Base-by-base conservation (phyloP, 2,329 filamentous ascomycete species). In the Fusarium siculi region DNA sequence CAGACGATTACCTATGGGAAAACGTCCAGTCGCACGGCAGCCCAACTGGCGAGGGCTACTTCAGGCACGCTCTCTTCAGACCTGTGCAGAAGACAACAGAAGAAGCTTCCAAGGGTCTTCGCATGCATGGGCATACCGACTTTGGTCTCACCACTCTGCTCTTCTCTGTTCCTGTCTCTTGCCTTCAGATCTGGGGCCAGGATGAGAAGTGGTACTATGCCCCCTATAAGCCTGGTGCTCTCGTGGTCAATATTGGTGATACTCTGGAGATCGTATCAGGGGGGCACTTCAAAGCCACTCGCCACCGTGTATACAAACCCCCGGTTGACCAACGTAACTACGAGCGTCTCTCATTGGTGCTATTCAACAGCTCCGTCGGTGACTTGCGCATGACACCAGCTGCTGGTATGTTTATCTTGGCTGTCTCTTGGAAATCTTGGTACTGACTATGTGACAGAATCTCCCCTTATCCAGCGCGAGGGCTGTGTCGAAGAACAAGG, bases 331-430 rank as follows among this genome's bases (percentile, higher is more conserved):
- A 75, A 50, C 72, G 75, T 36, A 75, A 84, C 42, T 53, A 80
- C 46, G 80, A 85, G 73, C 81, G 85, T 12, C 78, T 85, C 5
- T 83, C 84, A 0, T 68, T 85, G 23, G 83, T 85, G 2, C 76
- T 84, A 4, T 85, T 85, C 75, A 86, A 86, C 76, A 84, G 82
- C 53, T 85, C 84, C 3, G 76, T 84, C 10, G 85, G 85, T 19
- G 80, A 84, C 50, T 74, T 85, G 66, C 78, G 83, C 11, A 82
- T 87, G 81, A 68, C 76, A 32, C 85, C 85, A 46, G 83, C 83
- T 12, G 36, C 30, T 19, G 18, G 71, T 74, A 42, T 57, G 53
- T 40, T 9, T 3, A 18, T 7, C 4, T 7, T 16, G 3, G 5
- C 9, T 9, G 11, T 23, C 7, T 7, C 7, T 25, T 40, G 7